phyloP scores from a whole-genome alignment of 2,329 filamentous ascomycete genomes.

The Mycocentrospora acerina region DNA sequence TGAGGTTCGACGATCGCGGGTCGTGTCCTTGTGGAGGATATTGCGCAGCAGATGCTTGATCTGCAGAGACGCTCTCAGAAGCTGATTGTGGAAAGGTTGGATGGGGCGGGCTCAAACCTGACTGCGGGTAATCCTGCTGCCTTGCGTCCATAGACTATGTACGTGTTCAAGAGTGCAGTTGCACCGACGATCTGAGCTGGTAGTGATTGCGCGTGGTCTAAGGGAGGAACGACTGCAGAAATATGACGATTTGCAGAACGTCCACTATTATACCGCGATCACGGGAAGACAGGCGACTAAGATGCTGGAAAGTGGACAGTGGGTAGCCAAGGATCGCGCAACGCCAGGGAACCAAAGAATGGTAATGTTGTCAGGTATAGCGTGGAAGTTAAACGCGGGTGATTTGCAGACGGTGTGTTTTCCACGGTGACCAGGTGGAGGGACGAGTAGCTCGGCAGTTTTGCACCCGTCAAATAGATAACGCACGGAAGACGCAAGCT shows the following conservation, averaged over 20 bases:
- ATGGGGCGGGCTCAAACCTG: constrained; percentile 59
- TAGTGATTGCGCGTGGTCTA: constrained; percentile 40
- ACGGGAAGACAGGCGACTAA: constrained; percentile 34
- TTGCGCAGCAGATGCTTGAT: constrained; percentile 90
- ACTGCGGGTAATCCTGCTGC: constrained; percentile 55
- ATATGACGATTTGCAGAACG: constrained; percentile 49
- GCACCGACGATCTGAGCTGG: constrained; percentile 43
- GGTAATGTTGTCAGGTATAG: constrained; percentile 43
- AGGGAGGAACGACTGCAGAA: constrained; percentile 49
- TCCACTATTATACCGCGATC: constrained; percentile 42
- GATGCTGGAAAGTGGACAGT: constrained; percentile 26
- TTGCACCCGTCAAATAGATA: constrained; percentile 41
- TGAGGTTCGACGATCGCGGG: constrained; percentile 72
- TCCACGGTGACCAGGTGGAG: constrained; percentile 39
- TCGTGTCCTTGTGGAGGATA: constrained; percentile 78
- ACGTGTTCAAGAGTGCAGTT: constrained; percentile 31
- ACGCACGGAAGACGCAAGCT: constrained; percentile 42
- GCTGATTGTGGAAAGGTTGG: constrained; percentile 58
- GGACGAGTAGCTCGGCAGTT: constrained; percentile 44
- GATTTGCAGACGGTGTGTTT: constrained; percentile 50
- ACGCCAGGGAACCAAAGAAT: constrained; percentile 41
- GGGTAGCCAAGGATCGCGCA: constrained; percentile 33
- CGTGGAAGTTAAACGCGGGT: constrained; percentile 51
- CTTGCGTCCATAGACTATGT: constrained; percentile 57
- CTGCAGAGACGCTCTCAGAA: constrained; percentile 85